Base-by-base conservation (phyloP, 441 rosid species). In the Erodium texanum region DNA sequence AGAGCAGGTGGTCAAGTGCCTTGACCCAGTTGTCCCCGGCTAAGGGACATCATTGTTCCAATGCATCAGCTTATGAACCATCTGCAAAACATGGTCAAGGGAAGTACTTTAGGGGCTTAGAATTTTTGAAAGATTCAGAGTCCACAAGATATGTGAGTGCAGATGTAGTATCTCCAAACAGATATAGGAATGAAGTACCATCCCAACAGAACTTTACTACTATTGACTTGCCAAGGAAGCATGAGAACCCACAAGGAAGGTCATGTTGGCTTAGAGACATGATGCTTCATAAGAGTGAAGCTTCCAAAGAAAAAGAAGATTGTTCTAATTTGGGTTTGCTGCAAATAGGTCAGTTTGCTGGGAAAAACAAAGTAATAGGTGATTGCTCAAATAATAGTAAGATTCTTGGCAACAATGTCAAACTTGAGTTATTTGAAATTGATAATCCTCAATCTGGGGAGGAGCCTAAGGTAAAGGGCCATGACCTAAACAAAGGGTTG, bases 1-100 rank as follows among this genome's bases (percentile, higher is more conserved):
- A 52, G 59, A 52, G 59, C 19, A 52, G 59, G 59, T 23, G 6
- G 20, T 16, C 59, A 52, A 52, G 59, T 52, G 59, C 59, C 59
- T 52, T 16, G 59, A 52, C 10, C 22, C 59, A 52, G 59, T 52
- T 52, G 5, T 43, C 50, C 3, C 7, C 22, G 4, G 59, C 20
- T 52, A 16, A 52, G 20, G 59, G 59, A 52, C 59, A 52, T 52
- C 59, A 52, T 52, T 52, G 59, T 52, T 52, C 59, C 59, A 18
- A 52, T 16, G 7, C 59, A 22, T 50, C 58, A n/a, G 58, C 59
- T 52, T 16, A 18, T 52, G 59, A 52, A 52, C 22, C 59, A 52
- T 52, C 18, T 52, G 20, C 22, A 52, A 52, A 52, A 52, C 19
- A 52, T 16, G 19, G 22, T 52, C 59, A 52, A 16, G 20, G 19